Conservation (phyloP, 2,329 filamentous ascomycete genomes). For the Bisporella sp. region DNA sequence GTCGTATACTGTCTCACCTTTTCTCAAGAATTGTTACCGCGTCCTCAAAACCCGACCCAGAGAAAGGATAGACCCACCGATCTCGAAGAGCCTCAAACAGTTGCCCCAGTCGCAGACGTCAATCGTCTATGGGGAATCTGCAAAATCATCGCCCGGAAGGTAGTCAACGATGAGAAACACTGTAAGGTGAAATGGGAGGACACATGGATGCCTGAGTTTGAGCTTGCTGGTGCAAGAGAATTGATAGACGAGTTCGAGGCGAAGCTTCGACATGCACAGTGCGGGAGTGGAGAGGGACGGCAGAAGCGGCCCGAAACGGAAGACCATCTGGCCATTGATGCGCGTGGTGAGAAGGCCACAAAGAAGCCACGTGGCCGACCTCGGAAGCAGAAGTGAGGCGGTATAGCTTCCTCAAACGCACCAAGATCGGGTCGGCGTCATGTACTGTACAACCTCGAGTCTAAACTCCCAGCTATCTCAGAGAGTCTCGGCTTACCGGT, state of each 20-base stretch:
- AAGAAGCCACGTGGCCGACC: slow-evolving; percentile 4
- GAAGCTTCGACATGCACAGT: neutral
- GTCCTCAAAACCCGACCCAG: too few relatives aligned
- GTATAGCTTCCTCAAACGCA: too few relatives aligned
- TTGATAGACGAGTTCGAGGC: slow-evolving; percentile 1
- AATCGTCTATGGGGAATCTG: slow-evolving; percentile 4
- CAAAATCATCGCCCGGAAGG: slow-evolving; percentile 3
- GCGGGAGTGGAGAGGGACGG: neutral
- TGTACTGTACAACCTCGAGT: too few relatives aligned
- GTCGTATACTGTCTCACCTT: too few relatives aligned
- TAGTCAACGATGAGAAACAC: slow-evolving; percentile 1
- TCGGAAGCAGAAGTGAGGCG: neutral
- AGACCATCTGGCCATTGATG: neutral
- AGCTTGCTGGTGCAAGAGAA: slow-evolving; percentile 3
- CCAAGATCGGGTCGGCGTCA: too few relatives aligned
- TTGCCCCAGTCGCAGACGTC: neutral
- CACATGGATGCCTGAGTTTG: slow-evolving; percentile 6
- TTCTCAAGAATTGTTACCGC: too few relatives aligned
- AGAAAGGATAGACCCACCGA: neutral
- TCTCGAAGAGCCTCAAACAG: neutral
- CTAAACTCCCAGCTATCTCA: too few relatives aligned
- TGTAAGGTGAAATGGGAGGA: slow-evolving; percentile 4
- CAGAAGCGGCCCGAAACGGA: neutral
- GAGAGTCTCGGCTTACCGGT: too few relatives aligned
- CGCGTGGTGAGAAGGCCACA: neutral